Conservation (phyloP, 352 stramenopile species). For the Poterioochromonas sp. region DNA sequence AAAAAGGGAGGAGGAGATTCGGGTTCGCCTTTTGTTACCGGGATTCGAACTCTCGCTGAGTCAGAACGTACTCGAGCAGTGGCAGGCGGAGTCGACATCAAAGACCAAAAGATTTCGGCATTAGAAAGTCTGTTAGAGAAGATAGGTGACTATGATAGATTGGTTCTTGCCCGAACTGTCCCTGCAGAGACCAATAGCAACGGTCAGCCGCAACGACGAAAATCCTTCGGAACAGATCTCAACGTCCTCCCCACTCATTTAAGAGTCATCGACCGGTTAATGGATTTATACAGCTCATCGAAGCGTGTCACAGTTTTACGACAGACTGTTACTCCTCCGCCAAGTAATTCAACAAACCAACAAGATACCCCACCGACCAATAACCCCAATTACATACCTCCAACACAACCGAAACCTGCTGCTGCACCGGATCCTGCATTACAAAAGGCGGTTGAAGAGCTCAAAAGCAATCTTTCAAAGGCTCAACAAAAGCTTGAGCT, state of each 20-base stretch:
- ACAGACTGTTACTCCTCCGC: background rate
- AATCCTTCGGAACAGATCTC: slow-evolving; percentile 23
- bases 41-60: background rate
- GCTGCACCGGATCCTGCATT: too few species aligned
- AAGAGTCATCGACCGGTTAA: background rate
- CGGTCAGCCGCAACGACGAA: background rate
- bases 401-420: too few species aligned
- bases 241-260: slow-evolving; percentile 21
- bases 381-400: too few species aligned
- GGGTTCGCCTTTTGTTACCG: slow-evolving; percentile 28
- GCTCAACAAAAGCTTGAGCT: too few species aligned
- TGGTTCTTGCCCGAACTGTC: slow-evolving; percentile 9
- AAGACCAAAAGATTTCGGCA: background rate
- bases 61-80: background rate
- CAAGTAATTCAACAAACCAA: background rate
- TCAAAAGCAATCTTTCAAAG: too few species aligned
- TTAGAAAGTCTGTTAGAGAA: slow-evolving; percentile 19
- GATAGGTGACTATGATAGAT: slow-evolving; percentile 12
- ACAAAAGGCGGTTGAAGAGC: too few species aligned
- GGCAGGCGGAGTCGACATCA: too few species aligned
- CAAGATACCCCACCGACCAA: too few species aligned
- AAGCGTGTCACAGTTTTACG: slow-evolving; percentile 20
- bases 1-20: background rate
- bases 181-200: background rate
- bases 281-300: slow-evolving; percentile 17